phyloP scores from a whole-genome alignment of 805 yeast species.

The Jamesozyma lodderae region DNA sequence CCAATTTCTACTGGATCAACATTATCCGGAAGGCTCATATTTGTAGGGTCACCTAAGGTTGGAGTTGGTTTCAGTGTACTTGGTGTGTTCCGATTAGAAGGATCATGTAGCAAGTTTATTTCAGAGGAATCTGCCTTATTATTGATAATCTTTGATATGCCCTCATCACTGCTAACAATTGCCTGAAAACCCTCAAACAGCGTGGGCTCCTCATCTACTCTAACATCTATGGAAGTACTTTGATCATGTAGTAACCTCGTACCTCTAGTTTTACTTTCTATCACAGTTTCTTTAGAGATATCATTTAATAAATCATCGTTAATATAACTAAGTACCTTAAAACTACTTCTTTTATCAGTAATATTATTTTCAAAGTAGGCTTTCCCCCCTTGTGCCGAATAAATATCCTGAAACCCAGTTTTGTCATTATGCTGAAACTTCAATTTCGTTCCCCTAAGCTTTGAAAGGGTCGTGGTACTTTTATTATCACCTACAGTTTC shows the following conservation, averaged over 20 bases:
- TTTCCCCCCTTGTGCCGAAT: conserved; percentile 26
- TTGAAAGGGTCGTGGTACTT: conserved; percentile 6
- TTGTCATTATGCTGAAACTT: conserved; percentile 2
- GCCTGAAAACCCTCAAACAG: conserved; percentile 66
- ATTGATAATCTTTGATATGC: background rate
- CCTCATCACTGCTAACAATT: conserved; percentile 17
- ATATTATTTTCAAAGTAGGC: conserved; percentile 34
- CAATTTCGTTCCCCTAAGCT: conserved; percentile 5
- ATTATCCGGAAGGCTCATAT: background rate
- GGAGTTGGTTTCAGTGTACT: too few relatives aligned
- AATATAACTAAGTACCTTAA: conserved; percentile 42
- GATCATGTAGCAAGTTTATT: background rate
- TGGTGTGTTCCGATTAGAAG: background rate
- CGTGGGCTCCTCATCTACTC: conserved; percentile 33
- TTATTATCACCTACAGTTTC: conserved; percentile 21
- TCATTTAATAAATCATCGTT: conserved; percentile 53
- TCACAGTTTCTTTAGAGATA: conserved; percentile 34
- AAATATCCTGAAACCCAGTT: conserved; percentile 22
- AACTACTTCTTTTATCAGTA: conserved; percentile 33
- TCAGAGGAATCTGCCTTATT: background rate
- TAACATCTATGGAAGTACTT: background rate
- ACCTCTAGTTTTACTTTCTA: background rate
- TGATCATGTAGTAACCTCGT: background rate
- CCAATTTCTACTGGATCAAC: conserved; percentile 6
- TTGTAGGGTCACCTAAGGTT: too few relatives aligned